Conservation (phyloP, 1,284 basidiomycete species). For the Tilletia indica region DNA sequence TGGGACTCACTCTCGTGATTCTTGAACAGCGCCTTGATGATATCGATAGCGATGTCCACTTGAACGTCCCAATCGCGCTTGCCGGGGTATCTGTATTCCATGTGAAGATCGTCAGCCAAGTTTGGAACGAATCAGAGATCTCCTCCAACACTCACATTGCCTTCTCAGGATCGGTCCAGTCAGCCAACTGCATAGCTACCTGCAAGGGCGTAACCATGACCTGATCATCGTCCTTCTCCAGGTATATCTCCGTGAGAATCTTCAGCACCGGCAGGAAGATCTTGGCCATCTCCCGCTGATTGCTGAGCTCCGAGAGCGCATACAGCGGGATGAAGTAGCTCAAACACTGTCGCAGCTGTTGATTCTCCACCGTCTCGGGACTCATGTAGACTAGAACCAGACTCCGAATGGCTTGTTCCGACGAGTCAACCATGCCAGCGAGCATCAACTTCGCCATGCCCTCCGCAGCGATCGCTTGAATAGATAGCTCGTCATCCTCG, state of each 20-base stretch:
- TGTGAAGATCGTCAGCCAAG: background rate
- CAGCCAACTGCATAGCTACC: constrained; percentile 78
- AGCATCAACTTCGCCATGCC: constrained; percentile 88
- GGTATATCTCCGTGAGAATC: constrained; percentile 68
- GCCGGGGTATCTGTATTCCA: background rate
- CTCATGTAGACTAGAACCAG: constrained; percentile 82
- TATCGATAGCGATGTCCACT: constrained; percentile 72
- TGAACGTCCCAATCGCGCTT: constrained; percentile 66
- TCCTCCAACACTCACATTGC: constrained; percentile 63
- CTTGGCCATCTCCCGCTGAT: constrained; percentile 80
- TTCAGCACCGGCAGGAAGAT: constrained; percentile 75
- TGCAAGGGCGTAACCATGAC: constrained; percentile 78
- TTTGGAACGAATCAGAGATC: background rate
- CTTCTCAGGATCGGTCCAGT: constrained; percentile 90
- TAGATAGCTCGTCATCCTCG: constrained; percentile 67
- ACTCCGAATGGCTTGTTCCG: constrained; percentile 65
- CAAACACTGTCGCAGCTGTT: constrained; percentile 84
- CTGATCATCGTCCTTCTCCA: constrained; percentile 72
- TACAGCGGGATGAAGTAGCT: constrained; percentile 95
- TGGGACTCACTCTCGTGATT: constrained; percentile 59
- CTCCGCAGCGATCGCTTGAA: constrained; percentile 76
- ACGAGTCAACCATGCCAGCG: constrained; percentile 62
- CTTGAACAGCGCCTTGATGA: constrained; percentile 65
- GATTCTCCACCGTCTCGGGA: constrained; percentile 79
- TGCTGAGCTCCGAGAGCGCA: constrained; percentile 76